Evolutionary conservation across 495 filamentous ascomycete genomes (phyloP), one percentile per base, ranked within the genome.

Genomic region (Staphylotrichum tortipilum): DNA sequence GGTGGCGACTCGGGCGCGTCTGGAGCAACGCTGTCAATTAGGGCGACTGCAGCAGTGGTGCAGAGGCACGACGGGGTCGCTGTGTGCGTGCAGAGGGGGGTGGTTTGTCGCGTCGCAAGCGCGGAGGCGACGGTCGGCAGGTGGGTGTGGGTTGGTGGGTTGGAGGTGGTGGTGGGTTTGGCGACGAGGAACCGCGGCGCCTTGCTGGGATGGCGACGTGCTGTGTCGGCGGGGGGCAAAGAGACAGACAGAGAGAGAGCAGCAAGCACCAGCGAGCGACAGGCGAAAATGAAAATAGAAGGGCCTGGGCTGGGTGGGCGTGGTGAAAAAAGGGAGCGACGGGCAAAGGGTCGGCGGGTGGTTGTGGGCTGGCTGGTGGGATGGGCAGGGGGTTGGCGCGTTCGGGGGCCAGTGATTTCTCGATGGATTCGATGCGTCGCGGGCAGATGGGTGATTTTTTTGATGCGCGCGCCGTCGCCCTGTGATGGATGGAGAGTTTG

Each of bases 381-480:
- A 57, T 59, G 63, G 48, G 57, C 58, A n/a, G 57, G 55, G 59
- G 56, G 66, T 65, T 64, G 61, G 69, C 66, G 71, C 65, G 65
- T 62, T 62, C 62, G 51, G 61, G 59, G 57, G 64, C 58, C 62
- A 64, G 63, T 59, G 53, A 62, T 64, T 65, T 68, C 53, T 57
- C 64, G 71, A 75, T 76, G 69, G 65, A 52, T 60, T 68, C 59
- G 69, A 76, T 76, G 69, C 52, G 62, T 68, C 70, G 66, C 67
- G 67, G 68, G 69, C 59, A 69, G 68, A 68, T 61, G 66, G 70
- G 71, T 65, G 73, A 71, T 74, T 76, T 76, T 76, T 75, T 69
- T 64, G 72, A 74, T 75, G 71, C 70, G 70, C 65, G 61, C 62
- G 29, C n/a, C n/a, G 54, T 65, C 56, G 67, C 65, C 72, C 67